A percentile compares a stretch with the other conserved stretches of the same genome.
Conservation (phyloP, 352 stramenopile species). For the Pythium plurisporium region DNA sequence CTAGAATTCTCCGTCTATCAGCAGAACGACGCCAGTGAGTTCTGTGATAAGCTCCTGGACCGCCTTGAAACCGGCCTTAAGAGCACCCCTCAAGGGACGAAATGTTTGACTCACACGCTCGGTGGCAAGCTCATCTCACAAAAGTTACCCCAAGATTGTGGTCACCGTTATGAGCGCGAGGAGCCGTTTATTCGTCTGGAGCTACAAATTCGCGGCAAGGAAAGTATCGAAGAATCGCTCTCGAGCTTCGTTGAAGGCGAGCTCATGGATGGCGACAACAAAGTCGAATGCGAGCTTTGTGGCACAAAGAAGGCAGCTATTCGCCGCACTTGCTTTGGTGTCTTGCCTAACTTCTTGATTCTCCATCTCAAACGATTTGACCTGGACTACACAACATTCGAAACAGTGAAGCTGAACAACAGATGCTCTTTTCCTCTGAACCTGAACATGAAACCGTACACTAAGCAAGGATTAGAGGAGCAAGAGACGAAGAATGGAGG, state of each 20-base stretch:
- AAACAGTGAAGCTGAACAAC: constrained; percentile 99
- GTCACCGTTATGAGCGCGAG: constrained; percentile 93
- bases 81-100: constrained; percentile 73
- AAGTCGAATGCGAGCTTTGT: constrained; percentile 97
- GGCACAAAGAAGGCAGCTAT: constrained; percentile 97
- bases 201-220: constrained; percentile 97
- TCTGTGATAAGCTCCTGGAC: constrained; percentile 98
- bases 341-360: constrained; percentile 96
- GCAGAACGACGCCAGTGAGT: constrained; percentile 99
- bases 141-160: constrained; percentile 88
- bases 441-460: constrained; percentile 99
- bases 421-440: constrained; percentile 96
- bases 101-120: constrained; percentile 70
- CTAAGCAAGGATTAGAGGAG: constrained; percentile 94
- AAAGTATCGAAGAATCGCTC: constrained; percentile 97
- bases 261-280: constrained; percentile 99
- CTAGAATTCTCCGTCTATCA: constrained; percentile 96
- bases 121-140: constrained; percentile 85
- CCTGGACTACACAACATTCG: constrained; percentile 99
- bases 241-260: constrained; percentile 97
- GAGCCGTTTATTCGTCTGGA: constrained; percentile 98
- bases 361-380: constrained; percentile 99
- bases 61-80: constrained; percentile 96
- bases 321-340: constrained; percentile 92
- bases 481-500: constrained; percentile 45